Evolutionary conservation across 1,284 basidiomycete species (phyloP).

Genomic region (Cutaneotrichosporon sp.): DNA sequence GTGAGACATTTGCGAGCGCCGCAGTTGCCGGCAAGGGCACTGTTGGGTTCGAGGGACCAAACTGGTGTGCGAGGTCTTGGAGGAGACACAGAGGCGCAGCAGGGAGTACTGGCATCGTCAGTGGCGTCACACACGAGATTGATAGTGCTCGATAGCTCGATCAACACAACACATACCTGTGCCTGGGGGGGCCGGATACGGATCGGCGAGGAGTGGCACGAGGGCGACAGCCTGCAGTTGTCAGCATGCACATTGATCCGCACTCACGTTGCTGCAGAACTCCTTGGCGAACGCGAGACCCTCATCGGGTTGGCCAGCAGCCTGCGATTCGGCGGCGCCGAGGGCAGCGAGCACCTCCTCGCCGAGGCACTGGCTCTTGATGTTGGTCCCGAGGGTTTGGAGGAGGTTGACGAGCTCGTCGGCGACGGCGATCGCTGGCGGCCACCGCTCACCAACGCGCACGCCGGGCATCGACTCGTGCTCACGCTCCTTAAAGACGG

Average conservation of each 20-base stretch:
- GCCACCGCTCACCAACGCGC: conserved; percentile 36
- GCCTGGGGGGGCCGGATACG: conserved; percentile 18
- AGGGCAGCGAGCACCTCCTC: conserved; percentile 28
- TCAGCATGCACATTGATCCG: conserved; percentile 3
- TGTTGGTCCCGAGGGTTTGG: conserved; percentile 19
- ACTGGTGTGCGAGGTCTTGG: conserved; percentile 34
- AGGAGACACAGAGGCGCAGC: conserved; percentile 31
- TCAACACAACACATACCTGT: conserved; percentile 13
- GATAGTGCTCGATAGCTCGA: too few relatives aligned
- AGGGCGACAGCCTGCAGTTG: conserved; percentile 17
- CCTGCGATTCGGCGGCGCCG: conserved; percentile 7
- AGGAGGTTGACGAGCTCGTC: conserved; percentile 28
- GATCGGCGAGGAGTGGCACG: conserved; percentile 19
- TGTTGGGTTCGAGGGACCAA: conserved; percentile 13
- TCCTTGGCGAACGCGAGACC: conserved; percentile 22
- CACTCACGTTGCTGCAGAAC: conserved; percentile 30
- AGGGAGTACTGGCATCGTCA: conserved; percentile 29
- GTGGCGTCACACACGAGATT: not conserved
- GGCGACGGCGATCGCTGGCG: conserved; percentile 22
- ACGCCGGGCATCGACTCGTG: conserved; percentile 37
- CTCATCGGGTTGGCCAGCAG: conserved; percentile 8
- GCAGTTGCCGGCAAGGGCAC: conserved; percentile 20
- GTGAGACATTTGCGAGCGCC: conserved; percentile 29
- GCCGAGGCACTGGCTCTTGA: conserved; percentile 30
- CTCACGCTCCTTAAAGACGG: conserved; percentile 34